Evolutionary conservation across 495 filamentous ascomycete species (phyloP).

Genomic region (Parathielavia appendiculata): DNA sequence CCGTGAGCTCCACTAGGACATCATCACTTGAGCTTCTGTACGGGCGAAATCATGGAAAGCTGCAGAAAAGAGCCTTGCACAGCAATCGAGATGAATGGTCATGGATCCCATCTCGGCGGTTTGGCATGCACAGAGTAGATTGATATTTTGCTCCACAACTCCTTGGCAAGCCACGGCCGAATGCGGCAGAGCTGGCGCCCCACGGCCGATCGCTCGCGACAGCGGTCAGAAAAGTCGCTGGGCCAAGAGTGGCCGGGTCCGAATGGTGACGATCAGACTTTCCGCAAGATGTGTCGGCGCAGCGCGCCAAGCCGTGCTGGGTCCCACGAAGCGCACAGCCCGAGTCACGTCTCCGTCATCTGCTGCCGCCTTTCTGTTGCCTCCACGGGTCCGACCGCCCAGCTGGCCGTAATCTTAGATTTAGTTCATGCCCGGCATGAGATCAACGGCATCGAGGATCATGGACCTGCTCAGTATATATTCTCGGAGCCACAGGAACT

Average conservation of each 20-base stretch:
- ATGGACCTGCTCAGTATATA: conserved; percentile 76
- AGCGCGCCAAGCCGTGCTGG: conserved; percentile 20
- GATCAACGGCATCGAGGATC: conserved; percentile 77
- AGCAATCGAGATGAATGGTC: conserved; percentile 23
- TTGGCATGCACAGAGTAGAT: conserved; percentile 27
- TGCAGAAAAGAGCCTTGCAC: conserved; percentile 28
- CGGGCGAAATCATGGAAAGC: conserved; percentile 20
- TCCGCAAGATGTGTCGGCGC: conserved; percentile 15
- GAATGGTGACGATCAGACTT: conserved; percentile 22
- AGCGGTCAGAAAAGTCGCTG: conserved; percentile 20
- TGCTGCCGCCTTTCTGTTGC: conserved; percentile 28
- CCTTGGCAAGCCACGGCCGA: conserved; percentile 27
- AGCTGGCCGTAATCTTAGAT: conserved; percentile 9
- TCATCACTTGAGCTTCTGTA: conserved; percentile 10
- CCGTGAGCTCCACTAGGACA: conserved; percentile 6
- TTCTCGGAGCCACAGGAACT: conserved; percentile 79
- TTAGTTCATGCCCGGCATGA: conserved; percentile 86
- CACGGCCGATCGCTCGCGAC: conserved; percentile 28
- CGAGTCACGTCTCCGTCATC: conserved; percentile 11
- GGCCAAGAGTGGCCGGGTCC: conserved; percentile 25
- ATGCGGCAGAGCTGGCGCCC: conserved; percentile 23
- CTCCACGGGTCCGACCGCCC: background rate
- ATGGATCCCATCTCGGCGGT: conserved; percentile 25
- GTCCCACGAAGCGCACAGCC: conserved; percentile 13
- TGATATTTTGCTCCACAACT: conserved; percentile 24